These are phyloP conservation scores for Phytophthora citricola DNA, from an alignment of 352 stramenopile genomes.

Conservation along the genomic window DNA sequence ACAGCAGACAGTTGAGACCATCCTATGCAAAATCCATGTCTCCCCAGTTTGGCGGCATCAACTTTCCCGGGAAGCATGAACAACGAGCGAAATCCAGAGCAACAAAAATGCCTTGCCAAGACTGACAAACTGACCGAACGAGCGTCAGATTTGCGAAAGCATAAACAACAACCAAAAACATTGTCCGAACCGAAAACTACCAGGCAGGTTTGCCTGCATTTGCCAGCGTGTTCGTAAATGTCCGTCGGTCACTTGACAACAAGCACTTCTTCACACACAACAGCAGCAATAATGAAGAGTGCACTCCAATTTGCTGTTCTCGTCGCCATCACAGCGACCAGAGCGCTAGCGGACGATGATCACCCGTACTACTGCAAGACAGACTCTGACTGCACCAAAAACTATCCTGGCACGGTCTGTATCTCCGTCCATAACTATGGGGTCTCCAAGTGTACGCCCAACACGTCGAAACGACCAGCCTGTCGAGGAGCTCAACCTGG, in stretches of 20 bases:
- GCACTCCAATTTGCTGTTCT: constrained; percentile 35
- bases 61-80: constrained; percentile 4
- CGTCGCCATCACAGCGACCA: constrained; percentile 20
- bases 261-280: constrained; percentile 2
- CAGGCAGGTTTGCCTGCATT: too few relatives aligned
- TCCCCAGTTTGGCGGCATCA: background rate
- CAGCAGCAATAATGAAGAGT: constrained; percentile 34
- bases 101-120: background rate
- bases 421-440: constrained; percentile 76
- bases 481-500: constrained; percentile 70
- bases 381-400: constrained; percentile 66
- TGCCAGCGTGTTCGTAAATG: too few relatives aligned
- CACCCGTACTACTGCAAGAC: constrained; percentile 56
- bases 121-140: background rate
- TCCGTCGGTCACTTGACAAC: constrained; percentile 3
- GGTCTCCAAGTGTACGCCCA: constrained; percentile 80
- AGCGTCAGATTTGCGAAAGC: background rate
- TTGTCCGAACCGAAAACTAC: background rate
- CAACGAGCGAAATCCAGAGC: constrained; percentile 8
- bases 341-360: constrained; percentile 21
- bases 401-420: constrained; percentile 68
- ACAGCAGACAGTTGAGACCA: too few relatives aligned
- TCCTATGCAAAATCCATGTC: background rate
- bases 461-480: constrained; percentile 63
- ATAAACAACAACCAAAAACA: constrained; percentile 4